Percentiles rank a stretch among this genome's conserved stretches.
Conservation (phyloP, 73 alveolate genomes). For the Tetrahymena elliotti region DNA sequence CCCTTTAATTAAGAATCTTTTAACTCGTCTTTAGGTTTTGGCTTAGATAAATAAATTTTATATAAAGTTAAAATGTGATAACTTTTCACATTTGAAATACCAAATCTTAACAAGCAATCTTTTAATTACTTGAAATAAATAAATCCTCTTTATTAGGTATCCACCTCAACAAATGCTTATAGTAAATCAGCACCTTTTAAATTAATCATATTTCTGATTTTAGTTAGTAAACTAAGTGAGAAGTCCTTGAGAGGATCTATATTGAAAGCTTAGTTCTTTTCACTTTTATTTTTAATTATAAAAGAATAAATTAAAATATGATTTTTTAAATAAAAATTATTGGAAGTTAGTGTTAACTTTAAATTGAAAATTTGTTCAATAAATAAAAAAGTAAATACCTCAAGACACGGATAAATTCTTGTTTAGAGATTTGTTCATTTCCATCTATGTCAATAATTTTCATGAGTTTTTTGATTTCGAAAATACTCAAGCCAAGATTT, state of each 20-base stretch:
- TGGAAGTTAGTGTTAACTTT: too few relatives aligned
- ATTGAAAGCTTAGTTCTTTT: background rate
- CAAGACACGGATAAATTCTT: background rate
- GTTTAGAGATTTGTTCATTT: background rate
- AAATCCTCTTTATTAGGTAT: background rate
- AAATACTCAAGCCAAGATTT: background rate
- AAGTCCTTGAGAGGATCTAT: background rate
- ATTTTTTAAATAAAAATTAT: background rate
- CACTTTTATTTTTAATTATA: background rate
- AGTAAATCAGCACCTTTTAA: background rate
- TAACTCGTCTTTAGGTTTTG: background rate
- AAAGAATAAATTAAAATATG: background rate
- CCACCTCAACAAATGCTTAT: background rate
- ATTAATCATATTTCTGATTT: background rate
- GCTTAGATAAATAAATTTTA: background rate
- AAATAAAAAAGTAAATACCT: background rate
- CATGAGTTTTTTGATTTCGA: background rate
- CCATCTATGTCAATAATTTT: background rate
- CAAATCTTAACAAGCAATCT: background rate
- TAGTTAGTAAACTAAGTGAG: background rate
- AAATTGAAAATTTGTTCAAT: too few relatives aligned
- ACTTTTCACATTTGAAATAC: background rate
- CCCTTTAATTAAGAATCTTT: background rate
- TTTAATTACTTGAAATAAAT: background rate
- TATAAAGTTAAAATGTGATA: background rate